Base-by-base conservation (phyloP, 805 yeast species). In the Blastobotrys terrestris region DNA sequence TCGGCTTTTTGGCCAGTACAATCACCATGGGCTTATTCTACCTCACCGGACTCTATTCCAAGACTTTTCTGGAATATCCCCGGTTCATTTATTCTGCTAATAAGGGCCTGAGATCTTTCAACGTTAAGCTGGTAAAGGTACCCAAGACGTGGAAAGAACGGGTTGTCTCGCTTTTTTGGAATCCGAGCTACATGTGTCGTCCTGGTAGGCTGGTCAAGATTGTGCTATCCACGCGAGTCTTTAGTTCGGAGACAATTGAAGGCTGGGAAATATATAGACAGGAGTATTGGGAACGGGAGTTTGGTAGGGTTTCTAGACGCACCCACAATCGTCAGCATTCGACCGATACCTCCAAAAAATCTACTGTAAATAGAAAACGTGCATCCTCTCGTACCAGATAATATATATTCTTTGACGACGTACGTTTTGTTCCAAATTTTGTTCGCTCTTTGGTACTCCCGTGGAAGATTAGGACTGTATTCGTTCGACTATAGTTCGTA, bases 211-310 rank as follows among this genome's bases (percentile, higher is more conserved):
- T 87, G 58, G 89, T 91, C 11, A 91, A 90, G 65, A 66, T 94
- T 6, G 85, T 88, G 7, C 72, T 94, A 52, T 84, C 85, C 53
- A 86, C 97, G 2, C 73, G 96, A 49, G 83, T 84, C 1, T 94
- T 92, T 68, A 80, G 81, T 55, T 82, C 94, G 0, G 91, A 86
- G 48, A 80, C 86, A 4, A 77, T 97, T 57, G 97, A 91, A 66
- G 91, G 89, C 7, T 92, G 99, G 98, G 99, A 92, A 63, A 68
- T 89, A 42, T 92, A 91, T 63, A 71, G 99, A 55, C 87, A 87
- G 59, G 97, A 91, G 66, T 94, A 90, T 65, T 94, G 98, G 97
- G 80, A 83, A 19, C 77, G 85, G 60, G 96, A 90, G 65, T 87
- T 88, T 39, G 51, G 49, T 3, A 41, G 60, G 39, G 26, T 14